Evolutionary conservation across 768 basidiomycete genomes (phyloP).

Genomic region (Auricularia sp.): DNA sequence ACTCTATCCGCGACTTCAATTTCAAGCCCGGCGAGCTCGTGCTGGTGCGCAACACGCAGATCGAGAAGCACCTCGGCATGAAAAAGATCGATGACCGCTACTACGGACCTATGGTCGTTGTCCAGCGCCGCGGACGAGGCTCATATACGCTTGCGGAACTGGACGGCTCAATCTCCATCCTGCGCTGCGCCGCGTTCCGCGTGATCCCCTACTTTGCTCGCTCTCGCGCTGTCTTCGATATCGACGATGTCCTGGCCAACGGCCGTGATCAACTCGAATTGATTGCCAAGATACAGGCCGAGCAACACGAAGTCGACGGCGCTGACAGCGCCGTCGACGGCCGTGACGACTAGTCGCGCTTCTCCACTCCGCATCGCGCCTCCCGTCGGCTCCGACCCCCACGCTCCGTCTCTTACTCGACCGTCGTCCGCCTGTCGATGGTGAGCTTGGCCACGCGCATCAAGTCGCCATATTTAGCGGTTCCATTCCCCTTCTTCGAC

Average conservation of each 20-base stretch:
- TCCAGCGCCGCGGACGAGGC: slow-evolving; percentile 10
- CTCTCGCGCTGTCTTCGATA: not conserved
- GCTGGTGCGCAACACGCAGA: slow-evolving; percentile 24
- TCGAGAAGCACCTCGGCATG: slow-evolving; percentile 21
- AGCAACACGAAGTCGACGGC: no score
- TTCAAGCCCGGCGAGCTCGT: slow-evolving; percentile 26
- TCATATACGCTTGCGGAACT: slow-evolving; percentile 13
- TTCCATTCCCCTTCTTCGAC: no score
- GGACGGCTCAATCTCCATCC: slow-evolving; percentile 9
- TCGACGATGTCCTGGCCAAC: not conserved
- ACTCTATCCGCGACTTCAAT: slow-evolving; percentile 13
- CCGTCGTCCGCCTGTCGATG: no score
- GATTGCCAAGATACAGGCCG: no score
- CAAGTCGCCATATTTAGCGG: no score
- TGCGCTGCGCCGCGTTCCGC: slow-evolving; percentile 8
- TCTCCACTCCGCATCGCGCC: no score
- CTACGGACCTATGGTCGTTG: slow-evolving; percentile 29
- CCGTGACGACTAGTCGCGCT: no score
- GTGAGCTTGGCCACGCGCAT: no score
- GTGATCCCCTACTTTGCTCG: slow-evolving; percentile 1
- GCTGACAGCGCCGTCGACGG: no score
- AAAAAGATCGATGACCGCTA: slow-evolving; percentile 22
- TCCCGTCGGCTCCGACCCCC: no score
- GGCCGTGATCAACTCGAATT: no score
- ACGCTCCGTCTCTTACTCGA: no score